Conservation (phyloP, 331 rosid species). For the Acacia concinna region DNA sequence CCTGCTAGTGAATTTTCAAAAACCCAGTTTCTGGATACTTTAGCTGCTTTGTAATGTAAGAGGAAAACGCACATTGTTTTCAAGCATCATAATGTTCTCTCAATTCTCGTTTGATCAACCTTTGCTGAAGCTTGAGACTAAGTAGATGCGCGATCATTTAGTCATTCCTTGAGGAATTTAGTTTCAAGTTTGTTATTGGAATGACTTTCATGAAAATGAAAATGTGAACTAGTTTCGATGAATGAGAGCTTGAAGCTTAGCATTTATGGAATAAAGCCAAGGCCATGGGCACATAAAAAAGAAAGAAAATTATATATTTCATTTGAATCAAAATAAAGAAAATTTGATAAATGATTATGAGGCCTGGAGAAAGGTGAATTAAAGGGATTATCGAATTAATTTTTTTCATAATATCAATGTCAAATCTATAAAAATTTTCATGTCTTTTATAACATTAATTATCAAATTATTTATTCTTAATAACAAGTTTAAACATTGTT, state of each 20-base stretch:
- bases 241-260: background rate
- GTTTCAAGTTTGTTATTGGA: background rate
- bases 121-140: background rate
- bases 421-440: too few relatives aligned
- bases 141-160: background rate
- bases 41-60: background rate
- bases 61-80: background rate
- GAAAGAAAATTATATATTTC: too few relatives aligned
- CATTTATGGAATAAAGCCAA: background rate
- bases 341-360: too few relatives aligned
- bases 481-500: too few relatives aligned
- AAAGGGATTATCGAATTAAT: too few relatives aligned
- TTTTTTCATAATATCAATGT: too few relatives aligned
- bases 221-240: background rate
- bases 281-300: background rate
- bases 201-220: background rate
- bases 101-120: background rate
- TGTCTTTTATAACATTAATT: too few relatives aligned
- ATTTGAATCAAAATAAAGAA: too few relatives aligned
- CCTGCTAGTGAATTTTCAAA: constrained; percentile 25
- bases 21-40: constrained; percentile 29
- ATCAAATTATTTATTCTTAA: too few relatives aligned
- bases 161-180: background rate
- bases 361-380: too few relatives aligned
- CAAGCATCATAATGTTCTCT: background rate